phyloP scores from a whole-genome alignment of 192 early-diverging fungal species.

The Thamnidium elegans region DNA sequence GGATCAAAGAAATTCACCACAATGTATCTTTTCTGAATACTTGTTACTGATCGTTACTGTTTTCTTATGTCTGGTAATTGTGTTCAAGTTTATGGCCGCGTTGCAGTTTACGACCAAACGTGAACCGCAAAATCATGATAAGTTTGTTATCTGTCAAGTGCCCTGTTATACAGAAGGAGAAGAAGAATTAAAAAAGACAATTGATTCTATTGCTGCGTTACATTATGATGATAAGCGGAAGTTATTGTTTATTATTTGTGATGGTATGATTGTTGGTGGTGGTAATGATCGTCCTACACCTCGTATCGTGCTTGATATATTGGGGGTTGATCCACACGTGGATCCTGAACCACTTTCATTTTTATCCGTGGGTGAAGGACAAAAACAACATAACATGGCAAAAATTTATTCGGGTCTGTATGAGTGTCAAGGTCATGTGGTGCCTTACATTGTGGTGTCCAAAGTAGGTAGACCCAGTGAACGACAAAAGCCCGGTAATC shows the following conservation, averaged over 20 bases:
- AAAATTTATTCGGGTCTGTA: constrained; percentile 95
- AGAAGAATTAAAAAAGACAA: constrained; percentile 76
- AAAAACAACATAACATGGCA: constrained; percentile 89
- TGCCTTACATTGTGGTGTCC: constrained; percentile 91
- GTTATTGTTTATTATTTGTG: constrained; percentile 82
- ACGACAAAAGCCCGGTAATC: constrained; percentile 80
- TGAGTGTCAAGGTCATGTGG: constrained; percentile 81
- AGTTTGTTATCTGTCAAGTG: constrained; percentile 93
- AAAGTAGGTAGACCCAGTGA: constrained; percentile 89
- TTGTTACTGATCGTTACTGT: constrained; percentile 78
- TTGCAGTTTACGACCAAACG: constrained; percentile 67
- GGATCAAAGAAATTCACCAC: constrained; percentile 76
- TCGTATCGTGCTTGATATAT: constrained; percentile 87
- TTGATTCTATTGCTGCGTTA: constrained; percentile 78
- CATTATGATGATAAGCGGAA: constrained; percentile 87
- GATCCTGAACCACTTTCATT: constrained; percentile 78
- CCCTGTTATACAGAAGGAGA: constrained; percentile 95
- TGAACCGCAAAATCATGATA: constrained; percentile 84
- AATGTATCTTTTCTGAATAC: constrained; percentile 81
- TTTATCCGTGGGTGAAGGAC: constrained; percentile 86
- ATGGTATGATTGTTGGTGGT: constrained; percentile 92
- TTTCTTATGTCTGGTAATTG: constrained; percentile 78
- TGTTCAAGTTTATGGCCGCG: constrained; percentile 74
- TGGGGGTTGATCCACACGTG: constrained; percentile 79
- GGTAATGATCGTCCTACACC: constrained; percentile 97